Base-by-base conservation (phyloP, 2,329 filamentous ascomycete species). In the Massarina eburnea region DNA sequence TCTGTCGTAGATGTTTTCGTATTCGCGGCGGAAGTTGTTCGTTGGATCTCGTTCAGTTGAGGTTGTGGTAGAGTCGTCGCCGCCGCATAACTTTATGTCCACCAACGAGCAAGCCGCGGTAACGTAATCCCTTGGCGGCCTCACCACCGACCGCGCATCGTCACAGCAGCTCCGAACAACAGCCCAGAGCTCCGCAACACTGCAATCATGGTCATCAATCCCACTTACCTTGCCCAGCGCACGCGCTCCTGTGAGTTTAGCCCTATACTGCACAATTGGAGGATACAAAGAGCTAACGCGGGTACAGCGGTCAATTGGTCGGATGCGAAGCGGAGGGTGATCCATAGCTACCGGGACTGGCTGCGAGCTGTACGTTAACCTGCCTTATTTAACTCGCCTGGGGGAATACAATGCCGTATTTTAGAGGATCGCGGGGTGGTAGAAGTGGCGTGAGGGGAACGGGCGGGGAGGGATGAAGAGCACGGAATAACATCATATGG, bases 261-360 rank as follows among this genome's bases (percentile, higher is more conserved):
- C 24, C 35, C 19, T 7, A 14, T 12, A 18, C 5, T 14, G 14
- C 27, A 39, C 37, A 43, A 60, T 64, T 66, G 61, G 41, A 15
- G 7, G 18, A 2, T 3, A 4, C 21, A n/a, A 41, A 40, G 20
- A 24, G 47, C 59, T 67, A 61, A 67, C 37, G 22, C 39, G 26
- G 43, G 9, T 40, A 52, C 71, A 96, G 92, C 92, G 71, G 78
- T 83, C 76, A 95, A 87, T 80, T 96, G 89, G 91, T 70, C 75
- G 62, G 91, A 97, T 79, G 92, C 92, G 64, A 89, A 88, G 76
- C 80, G 79, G 71, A 84, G 92, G 79, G 94, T 96, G 56, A 75
- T 96, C 62, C 83, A 84, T 69, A 87, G 89, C 62, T 99, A 99
- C 79, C 83, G 94, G 71, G 87, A 92, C 79, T 99, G 94, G 94